Conservation (phyloP, 495 filamentous ascomycete genomes). For the Xylaria cubensis region DNA sequence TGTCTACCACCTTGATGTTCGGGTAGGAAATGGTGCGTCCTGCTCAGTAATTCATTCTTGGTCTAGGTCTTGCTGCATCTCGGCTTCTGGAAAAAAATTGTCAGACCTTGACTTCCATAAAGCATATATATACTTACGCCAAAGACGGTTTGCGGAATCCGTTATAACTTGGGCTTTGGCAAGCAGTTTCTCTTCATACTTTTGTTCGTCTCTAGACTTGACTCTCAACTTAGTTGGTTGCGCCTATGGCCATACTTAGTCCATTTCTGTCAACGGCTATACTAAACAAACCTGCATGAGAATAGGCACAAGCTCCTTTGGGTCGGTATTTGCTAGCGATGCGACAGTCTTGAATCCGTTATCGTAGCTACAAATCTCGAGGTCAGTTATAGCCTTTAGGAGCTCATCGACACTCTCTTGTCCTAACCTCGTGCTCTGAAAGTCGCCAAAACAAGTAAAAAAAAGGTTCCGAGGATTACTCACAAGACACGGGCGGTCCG, state of each 20-base stretch:
- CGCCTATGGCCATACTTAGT: constrained; percentile 44
- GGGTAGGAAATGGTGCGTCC: neutral
- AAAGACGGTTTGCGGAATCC: constrained; percentile 72
- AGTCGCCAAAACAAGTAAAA: too few relatives aligned
- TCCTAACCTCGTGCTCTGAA: too few relatives aligned
- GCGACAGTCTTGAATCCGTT: constrained; percentile 75
- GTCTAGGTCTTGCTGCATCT: constrained; percentile 55
- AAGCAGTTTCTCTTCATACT: constrained; percentile 67
- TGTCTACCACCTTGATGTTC: neutral
- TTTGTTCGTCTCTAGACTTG: constrained; percentile 64
- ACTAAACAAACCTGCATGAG: constrained; percentile 64
- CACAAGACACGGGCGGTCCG: constrained; percentile 73
- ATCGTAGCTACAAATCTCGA: constrained; percentile 54
- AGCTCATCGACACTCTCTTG: too few relatives aligned
- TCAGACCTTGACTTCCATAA: constrained; percentile 35
- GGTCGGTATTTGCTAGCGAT: constrained; percentile 70
- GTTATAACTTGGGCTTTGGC: constrained; percentile 73
- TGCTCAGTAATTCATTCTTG: constrained; percentile 28
- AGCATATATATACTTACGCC: constrained; percentile 59
- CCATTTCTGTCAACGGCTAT: neutral
- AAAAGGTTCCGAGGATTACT: too few relatives aligned
- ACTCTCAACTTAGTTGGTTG: constrained; percentile 68
- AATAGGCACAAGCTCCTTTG: constrained; percentile 71
- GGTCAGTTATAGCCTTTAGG: too few relatives aligned
- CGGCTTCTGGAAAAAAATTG: constrained; percentile 45